Base-by-base conservation (phyloP, 2,329 filamentous ascomycete species). In the Didymellaceae sp. region DNA sequence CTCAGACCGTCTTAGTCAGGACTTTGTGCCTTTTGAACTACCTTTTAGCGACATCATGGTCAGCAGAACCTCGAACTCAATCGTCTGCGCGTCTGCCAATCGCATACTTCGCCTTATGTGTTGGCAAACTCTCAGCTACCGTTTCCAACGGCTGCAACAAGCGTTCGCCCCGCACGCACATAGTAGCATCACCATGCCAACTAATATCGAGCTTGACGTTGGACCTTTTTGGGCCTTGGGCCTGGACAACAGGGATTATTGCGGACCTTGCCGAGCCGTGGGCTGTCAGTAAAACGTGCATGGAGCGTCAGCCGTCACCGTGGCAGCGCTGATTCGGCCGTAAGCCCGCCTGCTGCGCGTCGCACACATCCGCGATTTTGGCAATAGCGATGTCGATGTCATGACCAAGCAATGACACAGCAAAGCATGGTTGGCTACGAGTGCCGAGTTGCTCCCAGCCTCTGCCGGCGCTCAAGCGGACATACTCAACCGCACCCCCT, bases 221-320 rank as follows among this genome's bases (percentile, higher is more conserved):
- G 33, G 35, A 51, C 10, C 14, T 21, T 34, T 34, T 50, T 28
- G 33, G 43, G 40, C 41, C 37, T 47, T 41, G 45, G 30, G 22
- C n/a, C 24, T 9, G 31, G 18, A 40, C 28, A 43, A 21, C 40
- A 44, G 40, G 33, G 46, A 38, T 47, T 6, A 13, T 17, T 16
- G 35, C 47, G 47, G 35, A 43, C 47, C 35, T 45, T 45, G 41
- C 47, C 48, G 42, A 40, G 48, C 42, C 34, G 40, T 17, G 32
- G 42, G 28, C 35, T 40, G 41, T 41, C 47, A 51, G 24, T 16
- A 20, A 38, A 38, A 40, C 34, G 33, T 45, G 25, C 37, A 5
- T 18, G 14, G 7, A 14, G n/a, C n/a, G n/a, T n/a, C n/a, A n/a
- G n/a, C n/a, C 25, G 32, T 39, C 46, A 39, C 16, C 33, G 17